Conservation (phyloP, 2,329 filamentous ascomycete species). For the Aspergillus piperis region DNA sequence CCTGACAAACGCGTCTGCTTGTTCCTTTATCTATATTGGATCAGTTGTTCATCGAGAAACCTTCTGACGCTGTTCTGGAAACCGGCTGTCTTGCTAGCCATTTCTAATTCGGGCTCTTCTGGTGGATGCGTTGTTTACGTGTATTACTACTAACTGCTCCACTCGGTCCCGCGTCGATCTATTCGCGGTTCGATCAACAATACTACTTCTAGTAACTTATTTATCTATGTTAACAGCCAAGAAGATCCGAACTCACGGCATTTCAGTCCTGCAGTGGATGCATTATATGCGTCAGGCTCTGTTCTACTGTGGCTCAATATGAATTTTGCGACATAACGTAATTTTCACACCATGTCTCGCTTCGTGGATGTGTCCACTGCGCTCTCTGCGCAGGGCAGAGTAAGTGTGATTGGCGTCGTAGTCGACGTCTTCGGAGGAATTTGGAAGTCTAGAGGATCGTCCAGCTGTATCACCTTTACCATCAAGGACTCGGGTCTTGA, state of each 20-base stretch:
- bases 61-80: neutral
- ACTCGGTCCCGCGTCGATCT: neutral
- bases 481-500: conserved; percentile 59
- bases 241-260: too few species aligned
- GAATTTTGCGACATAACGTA: neutral
- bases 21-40: neutral
- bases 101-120: neutral
- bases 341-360: conserved; percentile 21
- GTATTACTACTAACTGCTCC: neutral
- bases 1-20: neutral
- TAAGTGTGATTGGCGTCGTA: conserved; percentile 71
- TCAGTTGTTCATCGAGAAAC: too few species aligned
- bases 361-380: conserved; percentile 53
- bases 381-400: conserved; percentile 36
- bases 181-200: neutral
- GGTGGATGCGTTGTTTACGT: neutral
- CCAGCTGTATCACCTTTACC: conserved; percentile 63
- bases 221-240: neutral
- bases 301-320: neutral
- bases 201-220: neutral
- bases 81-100: neutral
- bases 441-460: conserved; percentile 52
- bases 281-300: neutral
- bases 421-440: conserved; percentile 61
- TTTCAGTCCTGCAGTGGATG: neutral